These are phyloP conservation scores for Mycothermus thermophilus DNA, from an alignment of 495 filamentous ascomycete species.

Conservation along the genomic window DNA sequence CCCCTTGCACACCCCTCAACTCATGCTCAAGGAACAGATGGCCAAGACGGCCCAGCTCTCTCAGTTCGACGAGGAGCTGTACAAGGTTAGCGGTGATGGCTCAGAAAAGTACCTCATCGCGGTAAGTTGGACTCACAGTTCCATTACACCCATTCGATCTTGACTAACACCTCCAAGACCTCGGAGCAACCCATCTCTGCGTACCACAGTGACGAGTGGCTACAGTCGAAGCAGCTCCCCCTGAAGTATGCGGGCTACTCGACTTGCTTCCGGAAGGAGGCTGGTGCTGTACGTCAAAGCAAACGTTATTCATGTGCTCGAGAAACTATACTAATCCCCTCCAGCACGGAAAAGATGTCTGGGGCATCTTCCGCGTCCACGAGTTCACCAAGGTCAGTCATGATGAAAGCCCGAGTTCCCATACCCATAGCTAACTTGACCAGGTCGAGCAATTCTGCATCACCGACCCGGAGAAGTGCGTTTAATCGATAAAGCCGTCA, in stretches of 20 bases:
- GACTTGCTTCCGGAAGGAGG: slow-evolving; percentile 91
- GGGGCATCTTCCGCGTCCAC: slow-evolving; percentile 96
- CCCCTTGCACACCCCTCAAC: slow-evolving; percentile 84
- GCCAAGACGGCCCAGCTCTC: slow-evolving; percentile 97
- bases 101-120: slow-evolving; percentile 92
- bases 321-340: slow-evolving; percentile 1
- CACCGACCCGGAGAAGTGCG: slow-evolving; percentile 70
- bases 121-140: slow-evolving; percentile 4
- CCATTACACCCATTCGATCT: neutral
- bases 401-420: neutral
- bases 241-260: slow-evolving; percentile 90
- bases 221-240: slow-evolving; percentile 69
- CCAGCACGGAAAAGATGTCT: slow-evolving; percentile 80
- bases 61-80: slow-evolving; percentile 94
- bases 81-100: slow-evolving; percentile 86
- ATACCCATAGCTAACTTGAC: neutral
- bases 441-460: slow-evolving; percentile 88
- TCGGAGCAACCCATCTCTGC: slow-evolving; percentile 91
- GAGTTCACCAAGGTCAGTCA: slow-evolving; percentile 79
- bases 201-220: slow-evolving; percentile 86
- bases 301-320: neutral
- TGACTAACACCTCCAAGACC: slow-evolving; percentile 31
- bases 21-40: slow-evolving; percentile 94
- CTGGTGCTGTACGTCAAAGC: slow-evolving; percentile 40
- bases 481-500: no score